Evolutionary conservation across 306 rosid genomes (phyloP).

Genomic region (Cucumis hystrix): DNA sequence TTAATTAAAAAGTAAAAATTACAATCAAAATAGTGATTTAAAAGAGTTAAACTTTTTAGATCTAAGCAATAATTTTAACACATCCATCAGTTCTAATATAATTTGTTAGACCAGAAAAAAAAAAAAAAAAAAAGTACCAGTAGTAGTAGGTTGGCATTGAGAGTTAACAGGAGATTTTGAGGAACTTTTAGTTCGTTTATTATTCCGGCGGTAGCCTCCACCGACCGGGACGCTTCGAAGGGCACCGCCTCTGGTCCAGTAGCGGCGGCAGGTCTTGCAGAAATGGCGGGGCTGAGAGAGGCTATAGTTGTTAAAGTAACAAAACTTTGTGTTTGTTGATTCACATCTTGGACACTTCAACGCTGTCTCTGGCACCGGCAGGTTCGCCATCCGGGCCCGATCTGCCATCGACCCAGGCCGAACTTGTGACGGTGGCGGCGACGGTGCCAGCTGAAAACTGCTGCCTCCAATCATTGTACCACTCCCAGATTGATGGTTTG

Average conservation of each 20-base stretch:
- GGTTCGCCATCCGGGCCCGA: constrained; percentile 75
- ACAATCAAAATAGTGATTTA: background rate
- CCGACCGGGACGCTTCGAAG: constrained; percentile 75
- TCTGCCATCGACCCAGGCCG: constrained; percentile 73
- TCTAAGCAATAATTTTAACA: background rate
- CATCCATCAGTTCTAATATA: background rate
- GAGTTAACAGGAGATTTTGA: constrained; percentile 57
- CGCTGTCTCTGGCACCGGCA: constrained; percentile 53
- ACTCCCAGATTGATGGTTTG: constrained; percentile 13
- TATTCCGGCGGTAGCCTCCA: constrained; percentile 83
- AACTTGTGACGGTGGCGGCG: constrained; percentile 17
- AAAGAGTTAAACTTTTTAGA: background rate
- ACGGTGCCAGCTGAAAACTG: constrained; percentile 30
- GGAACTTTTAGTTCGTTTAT: constrained; percentile 32
- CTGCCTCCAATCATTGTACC: background rate
- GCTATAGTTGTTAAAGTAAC: constrained; percentile 90
- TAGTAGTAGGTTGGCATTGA: constrained; percentile 24
- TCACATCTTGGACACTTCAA: constrained; percentile 85
- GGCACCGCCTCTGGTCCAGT: constrained; percentile 86
- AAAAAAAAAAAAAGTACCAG: constrained; percentile 5
- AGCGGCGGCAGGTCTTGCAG: constrained; percentile 83
- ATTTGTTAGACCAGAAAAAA: background rate
- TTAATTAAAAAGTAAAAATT: background rate
- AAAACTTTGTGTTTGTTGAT: constrained; percentile 80
- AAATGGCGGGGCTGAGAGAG: constrained; percentile 94